Evolutionary conservation across 1,284 basidiomycete species (phyloP).

Genomic region (Schizophyllum amplum): DNA sequence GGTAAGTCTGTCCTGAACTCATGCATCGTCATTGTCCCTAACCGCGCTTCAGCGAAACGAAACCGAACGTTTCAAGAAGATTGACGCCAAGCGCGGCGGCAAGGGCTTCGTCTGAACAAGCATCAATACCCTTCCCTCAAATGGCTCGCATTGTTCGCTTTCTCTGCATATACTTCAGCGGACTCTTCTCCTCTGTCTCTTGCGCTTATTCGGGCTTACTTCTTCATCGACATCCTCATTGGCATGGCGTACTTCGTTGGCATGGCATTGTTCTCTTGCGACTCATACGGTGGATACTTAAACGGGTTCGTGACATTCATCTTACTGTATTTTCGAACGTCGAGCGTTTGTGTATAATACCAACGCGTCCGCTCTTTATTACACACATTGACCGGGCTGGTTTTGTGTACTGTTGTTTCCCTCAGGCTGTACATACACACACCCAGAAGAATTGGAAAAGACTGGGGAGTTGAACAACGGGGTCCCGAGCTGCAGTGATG

Average conservation of each 20-base stretch:
- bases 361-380: neutral
- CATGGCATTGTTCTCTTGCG: no score
- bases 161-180: neutral
- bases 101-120: conserved; percentile 67
- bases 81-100: conserved; percentile 80
- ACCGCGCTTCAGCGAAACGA: conserved; percentile 50
- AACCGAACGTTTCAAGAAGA: conserved; percentile 75
- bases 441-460: neutral
- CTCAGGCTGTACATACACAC: neutral
- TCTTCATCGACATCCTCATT: no score
- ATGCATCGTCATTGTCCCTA: conserved; percentile 3
- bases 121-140: conserved; percentile 2
- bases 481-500: neutral
- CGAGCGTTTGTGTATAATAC: neutral
- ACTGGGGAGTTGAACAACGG: neutral
- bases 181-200: neutral
- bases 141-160: neutral
- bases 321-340: neutral
- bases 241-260: no score
- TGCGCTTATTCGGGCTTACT: no score
- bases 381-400: neutral
- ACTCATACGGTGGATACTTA: neutral
- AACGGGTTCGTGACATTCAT: neutral
- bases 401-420: neutral
- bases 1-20: conserved; percentile 27